Conservation (phyloP, 495 filamentous ascomycete genomes). For the Halenospora varia region DNA sequence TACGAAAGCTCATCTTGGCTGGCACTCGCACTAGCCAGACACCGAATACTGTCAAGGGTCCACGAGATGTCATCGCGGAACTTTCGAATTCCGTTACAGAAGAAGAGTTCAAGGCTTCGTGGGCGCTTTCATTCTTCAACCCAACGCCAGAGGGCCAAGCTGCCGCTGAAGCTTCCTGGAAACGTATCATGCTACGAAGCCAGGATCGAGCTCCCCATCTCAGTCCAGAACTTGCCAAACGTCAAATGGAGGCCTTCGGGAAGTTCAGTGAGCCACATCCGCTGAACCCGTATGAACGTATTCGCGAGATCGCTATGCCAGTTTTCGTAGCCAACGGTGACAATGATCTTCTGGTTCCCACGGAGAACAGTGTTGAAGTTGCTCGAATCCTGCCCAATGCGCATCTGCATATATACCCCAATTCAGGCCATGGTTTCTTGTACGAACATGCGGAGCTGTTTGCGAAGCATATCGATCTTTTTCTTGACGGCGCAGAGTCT, state of each 20-base stretch:
- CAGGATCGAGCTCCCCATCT: conserved; percentile 16
- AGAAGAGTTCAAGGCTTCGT: conserved; percentile 10
- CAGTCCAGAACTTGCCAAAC: conserved; percentile 20
- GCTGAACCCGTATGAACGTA: conserved; percentile 24
- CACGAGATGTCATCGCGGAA: not conserved
- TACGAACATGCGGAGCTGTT: conserved; percentile 26
- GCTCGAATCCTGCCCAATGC: conserved; percentile 18
- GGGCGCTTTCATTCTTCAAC: conserved; percentile 20
- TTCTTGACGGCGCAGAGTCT: conserved; percentile 12
- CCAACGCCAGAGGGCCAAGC: conserved; percentile 17
- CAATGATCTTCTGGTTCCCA: conserved; percentile 27
- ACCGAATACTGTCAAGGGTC: conserved; percentile 4
- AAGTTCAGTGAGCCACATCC: conserved; percentile 23
- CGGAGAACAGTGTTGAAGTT: conserved; percentile 20
- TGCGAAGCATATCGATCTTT: conserved; percentile 16
- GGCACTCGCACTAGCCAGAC: conserved; percentile 20
- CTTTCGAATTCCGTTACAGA: conserved; percentile 5
- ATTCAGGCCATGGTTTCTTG: conserved; percentile 28
- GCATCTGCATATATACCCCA: conserved; percentile 24
- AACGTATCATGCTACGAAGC: conserved; percentile 15
- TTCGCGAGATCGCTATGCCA: conserved; percentile 28
- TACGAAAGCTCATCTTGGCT: conserved; percentile 24
- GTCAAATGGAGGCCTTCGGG: conserved; percentile 20
- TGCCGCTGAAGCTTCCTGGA: conserved; percentile 21
- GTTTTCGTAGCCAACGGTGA: conserved; percentile 33